Conservation (phyloP, 352 stramenopile genomes). For the Phytophthora ohioensis region DNA sequence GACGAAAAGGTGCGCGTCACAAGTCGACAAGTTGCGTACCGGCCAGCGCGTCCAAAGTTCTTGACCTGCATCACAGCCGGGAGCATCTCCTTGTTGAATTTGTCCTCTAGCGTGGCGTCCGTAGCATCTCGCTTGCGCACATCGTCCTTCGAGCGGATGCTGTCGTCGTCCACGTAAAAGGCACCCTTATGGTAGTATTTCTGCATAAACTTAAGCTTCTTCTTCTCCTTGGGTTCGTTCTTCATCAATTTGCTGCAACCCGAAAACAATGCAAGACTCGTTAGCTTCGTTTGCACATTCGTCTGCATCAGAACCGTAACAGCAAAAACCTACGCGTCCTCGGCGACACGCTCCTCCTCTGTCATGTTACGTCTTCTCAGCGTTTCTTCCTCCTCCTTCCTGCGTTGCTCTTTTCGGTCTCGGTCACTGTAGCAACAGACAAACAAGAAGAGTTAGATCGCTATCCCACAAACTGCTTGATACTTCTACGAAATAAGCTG, state of each 20-base stretch:
- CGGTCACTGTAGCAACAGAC: conserved; percentile 63
- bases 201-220: conserved; percentile 96
- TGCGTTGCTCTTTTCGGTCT: conserved; percentile 78
- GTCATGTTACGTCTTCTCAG: conserved; percentile 93
- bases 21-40: conserved; percentile 56
- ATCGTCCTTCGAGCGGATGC: conserved; percentile 88
- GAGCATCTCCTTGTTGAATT: conserved; percentile 94
- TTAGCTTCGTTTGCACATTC: background rate
- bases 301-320: background rate
- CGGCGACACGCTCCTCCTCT: conserved; percentile 93
- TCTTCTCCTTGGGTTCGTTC: conserved; percentile 82
- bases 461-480: background rate
- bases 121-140: conserved; percentile 92
- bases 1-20: conserved; percentile 8
- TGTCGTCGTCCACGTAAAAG: conserved; percentile 98
- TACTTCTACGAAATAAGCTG: background rate
- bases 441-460: conserved; percentile 18
- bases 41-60: conserved; percentile 97
- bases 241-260: conserved; percentile 80
- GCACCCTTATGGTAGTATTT: conserved; percentile 99
- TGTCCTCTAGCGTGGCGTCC: conserved; percentile 93
- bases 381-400: conserved; percentile 91
- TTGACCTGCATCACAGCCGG: conserved; percentile 98
- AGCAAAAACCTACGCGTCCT: conserved; percentile 84
- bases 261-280: conserved; percentile 4